phyloP scores from a whole-genome alignment of 768 basidiomycete genomes.

The Vararia minispora region DNA sequence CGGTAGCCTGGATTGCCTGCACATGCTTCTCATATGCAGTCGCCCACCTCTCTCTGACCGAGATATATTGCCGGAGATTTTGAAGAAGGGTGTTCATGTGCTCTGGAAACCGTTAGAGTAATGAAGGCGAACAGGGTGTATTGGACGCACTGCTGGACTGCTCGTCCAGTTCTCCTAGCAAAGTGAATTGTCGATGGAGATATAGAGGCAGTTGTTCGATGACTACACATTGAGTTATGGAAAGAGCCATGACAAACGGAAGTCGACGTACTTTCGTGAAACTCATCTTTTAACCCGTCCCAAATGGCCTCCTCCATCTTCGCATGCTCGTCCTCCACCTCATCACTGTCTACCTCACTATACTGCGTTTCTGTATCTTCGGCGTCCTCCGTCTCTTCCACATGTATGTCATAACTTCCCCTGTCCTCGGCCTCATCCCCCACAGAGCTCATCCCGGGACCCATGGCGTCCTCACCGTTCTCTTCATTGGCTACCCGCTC shows the following conservation, averaged over 20 bases:
- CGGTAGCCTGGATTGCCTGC: background rate
- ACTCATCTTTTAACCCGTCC: slow-evolving; percentile 12
- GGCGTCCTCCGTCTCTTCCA: no score
- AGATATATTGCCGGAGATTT: slow-evolving; percentile 8
- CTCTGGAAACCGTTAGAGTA: background rate
- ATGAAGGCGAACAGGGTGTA: background rate
- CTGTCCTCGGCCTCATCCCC: no score
- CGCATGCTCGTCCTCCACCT: background rate
- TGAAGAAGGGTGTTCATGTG: slow-evolving; percentile 8
- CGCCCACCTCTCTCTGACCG: slow-evolving; percentile 4
- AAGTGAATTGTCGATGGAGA: slow-evolving; percentile 10
- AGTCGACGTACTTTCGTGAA: slow-evolving; percentile 7
- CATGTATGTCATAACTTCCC: no score
- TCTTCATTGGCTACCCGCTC: no score
- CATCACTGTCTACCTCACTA: no score
- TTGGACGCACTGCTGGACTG: slow-evolving; percentile 8
- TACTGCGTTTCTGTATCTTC: no score
- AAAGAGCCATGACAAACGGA: background rate
- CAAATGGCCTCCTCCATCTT: slow-evolving; percentile 5
- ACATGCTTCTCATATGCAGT: no score
- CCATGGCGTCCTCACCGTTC: no score
- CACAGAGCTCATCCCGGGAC: no score
- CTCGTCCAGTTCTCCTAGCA: slow-evolving; percentile 11
- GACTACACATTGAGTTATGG: slow-evolving; percentile 3
- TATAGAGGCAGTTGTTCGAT: slow-evolving; percentile 13